A percentile compares a stretch with the other conserved stretches of the same genome.
Evolutionary conservation across 2,329 filamentous ascomycete genomes (phyloP).

Genomic region (Colletotrichum trifolii): DNA sequence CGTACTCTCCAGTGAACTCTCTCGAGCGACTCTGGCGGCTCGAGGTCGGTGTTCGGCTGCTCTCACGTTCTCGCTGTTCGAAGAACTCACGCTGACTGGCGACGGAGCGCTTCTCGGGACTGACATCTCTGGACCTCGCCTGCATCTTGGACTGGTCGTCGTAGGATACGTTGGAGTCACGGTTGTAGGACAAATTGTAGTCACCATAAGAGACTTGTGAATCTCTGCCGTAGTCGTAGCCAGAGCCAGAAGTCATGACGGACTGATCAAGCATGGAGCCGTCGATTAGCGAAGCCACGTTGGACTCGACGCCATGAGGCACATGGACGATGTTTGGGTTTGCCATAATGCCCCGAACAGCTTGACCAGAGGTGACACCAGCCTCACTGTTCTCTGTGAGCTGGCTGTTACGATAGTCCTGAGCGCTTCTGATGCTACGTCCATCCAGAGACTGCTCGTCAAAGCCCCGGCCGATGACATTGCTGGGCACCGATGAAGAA

Average conservation of each 20-base stretch:
- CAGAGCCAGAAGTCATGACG: conserved; percentile 70
- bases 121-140: conserved; percentile 47
- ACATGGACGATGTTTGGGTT: conserved; percentile 83
- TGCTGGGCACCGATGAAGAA: conserved; percentile 65
- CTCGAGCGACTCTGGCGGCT: conserved; percentile 54
- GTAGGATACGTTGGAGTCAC: conserved; percentile 52
- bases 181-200: conserved; percentile 38
- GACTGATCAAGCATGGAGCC: conserved; percentile 78
- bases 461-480: conserved; percentile 60
- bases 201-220: conserved; percentile 42
- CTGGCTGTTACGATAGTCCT: conserved; percentile 64
- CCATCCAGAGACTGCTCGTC: conserved; percentile 67
- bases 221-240: conserved; percentile 39
- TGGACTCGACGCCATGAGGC: conserved; percentile 82
- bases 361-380: conserved; percentile 72
- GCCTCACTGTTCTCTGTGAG: conserved; percentile 67
- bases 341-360: conserved; percentile 76
- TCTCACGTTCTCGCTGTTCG: conserved; percentile 54
- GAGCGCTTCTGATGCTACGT: conserved; percentile 63
- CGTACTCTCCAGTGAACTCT: conserved; percentile 64
- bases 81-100: conserved; percentile 51
- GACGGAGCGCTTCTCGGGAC: conserved; percentile 56
- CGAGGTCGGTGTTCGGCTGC: conserved; percentile 49
- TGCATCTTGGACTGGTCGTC: conserved; percentile 45
- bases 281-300: conserved; percentile 86